A percentile compares a stretch with the other conserved stretches of the same genome.
phyloP scores from a whole-genome alignment of 495 filamentous ascomycete species.

The Lophiotrema nucula region DNA sequence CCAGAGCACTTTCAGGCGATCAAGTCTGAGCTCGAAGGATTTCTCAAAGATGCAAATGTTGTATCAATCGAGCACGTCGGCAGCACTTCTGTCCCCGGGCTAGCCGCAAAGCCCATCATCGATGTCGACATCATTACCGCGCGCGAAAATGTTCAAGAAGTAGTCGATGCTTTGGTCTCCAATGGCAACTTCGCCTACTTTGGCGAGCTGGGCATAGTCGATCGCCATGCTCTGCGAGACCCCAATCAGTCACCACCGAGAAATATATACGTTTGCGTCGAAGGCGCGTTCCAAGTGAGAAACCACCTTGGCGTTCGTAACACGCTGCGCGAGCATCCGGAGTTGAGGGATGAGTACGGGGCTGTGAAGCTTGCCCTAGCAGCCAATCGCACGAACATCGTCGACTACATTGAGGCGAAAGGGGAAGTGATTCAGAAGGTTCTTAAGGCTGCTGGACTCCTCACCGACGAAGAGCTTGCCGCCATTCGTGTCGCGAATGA shows the following conservation, averaged over 20 bases:
- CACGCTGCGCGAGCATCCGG: conserved; percentile 17
- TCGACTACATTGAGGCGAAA: conserved; percentile 28
- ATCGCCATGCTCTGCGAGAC: conserved; percentile 22
- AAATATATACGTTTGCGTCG: conserved; percentile 32
- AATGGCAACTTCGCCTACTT: conserved; percentile 19
- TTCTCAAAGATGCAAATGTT: conserved; percentile 4
- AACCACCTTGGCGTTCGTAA: conserved; percentile 33
- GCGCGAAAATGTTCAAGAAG: conserved; percentile 1
- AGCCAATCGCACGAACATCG: conserved; percentile 7
- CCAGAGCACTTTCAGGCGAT: conserved; percentile 25
- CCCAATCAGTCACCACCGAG: conserved; percentile 14
- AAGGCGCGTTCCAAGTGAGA: conserved; percentile 19
- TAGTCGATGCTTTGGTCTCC: conserved; percentile 16
- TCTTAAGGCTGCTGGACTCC: conserved; percentile 13
- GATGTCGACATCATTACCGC: conserved; percentile 38
- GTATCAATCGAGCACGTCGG: conserved; percentile 39
- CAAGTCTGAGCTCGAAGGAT: conserved; percentile 10
- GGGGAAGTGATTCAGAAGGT: conserved; percentile 25
- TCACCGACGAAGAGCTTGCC: conserved; percentile 22
- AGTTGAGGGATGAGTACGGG: conserved; percentile 32
- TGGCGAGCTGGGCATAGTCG: conserved; percentile 29
- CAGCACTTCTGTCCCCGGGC: conserved; percentile 37
- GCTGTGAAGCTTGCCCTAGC: conserved; percentile 21
- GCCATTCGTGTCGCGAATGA: conserved; percentile 11
- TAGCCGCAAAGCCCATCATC: conserved; percentile 38